Percentiles rank a stretch among this genome's conserved stretches.
phyloP scores from a whole-genome alignment of 352 stramenopile species.

The Phytophthora capsici region DNA sequence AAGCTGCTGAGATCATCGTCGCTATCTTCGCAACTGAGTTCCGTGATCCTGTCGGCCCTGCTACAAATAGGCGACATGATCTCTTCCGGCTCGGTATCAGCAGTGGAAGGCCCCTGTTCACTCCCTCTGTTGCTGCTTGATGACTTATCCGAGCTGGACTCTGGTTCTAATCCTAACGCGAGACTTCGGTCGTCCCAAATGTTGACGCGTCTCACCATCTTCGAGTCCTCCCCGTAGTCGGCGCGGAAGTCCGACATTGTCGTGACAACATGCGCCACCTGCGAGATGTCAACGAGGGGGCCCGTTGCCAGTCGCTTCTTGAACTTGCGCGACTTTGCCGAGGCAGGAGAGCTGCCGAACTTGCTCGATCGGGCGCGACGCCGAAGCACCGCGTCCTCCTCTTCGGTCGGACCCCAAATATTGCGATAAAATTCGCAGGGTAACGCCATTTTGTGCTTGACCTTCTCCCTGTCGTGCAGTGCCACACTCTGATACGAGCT shows the following conservation, averaged over 20 bases:
- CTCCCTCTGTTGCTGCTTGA: conserved; percentile 11
- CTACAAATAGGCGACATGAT: conserved; percentile 58
- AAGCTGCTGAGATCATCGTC: conserved; percentile 41
- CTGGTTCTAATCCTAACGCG: conserved; percentile 27
- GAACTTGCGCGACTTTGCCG: conserved; percentile 26
- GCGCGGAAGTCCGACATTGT: conserved; percentile 71
- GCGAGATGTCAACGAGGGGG: conserved; percentile 66
- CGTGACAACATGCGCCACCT: conserved; percentile 77
- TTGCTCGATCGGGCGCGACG: conserved; percentile 31
- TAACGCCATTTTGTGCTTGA: conserved; percentile 44
- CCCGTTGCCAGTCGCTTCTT: conserved; percentile 48
- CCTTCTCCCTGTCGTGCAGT: conserved; percentile 41
- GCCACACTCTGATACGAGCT: conserved; percentile 47
- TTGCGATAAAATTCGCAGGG: conserved; percentile 67
- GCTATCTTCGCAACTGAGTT: conserved; percentile 53
- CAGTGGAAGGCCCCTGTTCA: conserved; percentile 35
- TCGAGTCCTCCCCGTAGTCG: conserved; percentile 57
- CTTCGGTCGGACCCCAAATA: conserved; percentile 51
- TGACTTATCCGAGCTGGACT: background rate
- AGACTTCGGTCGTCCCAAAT: conserved; percentile 60
- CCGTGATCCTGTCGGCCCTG: conserved; percentile 46
- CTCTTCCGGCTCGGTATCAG: conserved; percentile 43
- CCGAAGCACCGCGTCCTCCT: conserved; percentile 34
- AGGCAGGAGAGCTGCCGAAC: conserved; percentile 21
- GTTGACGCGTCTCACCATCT: conserved; percentile 42